Conservation (phyloP, 164 flowering plant species). For the Echeveria elegans region DNA sequence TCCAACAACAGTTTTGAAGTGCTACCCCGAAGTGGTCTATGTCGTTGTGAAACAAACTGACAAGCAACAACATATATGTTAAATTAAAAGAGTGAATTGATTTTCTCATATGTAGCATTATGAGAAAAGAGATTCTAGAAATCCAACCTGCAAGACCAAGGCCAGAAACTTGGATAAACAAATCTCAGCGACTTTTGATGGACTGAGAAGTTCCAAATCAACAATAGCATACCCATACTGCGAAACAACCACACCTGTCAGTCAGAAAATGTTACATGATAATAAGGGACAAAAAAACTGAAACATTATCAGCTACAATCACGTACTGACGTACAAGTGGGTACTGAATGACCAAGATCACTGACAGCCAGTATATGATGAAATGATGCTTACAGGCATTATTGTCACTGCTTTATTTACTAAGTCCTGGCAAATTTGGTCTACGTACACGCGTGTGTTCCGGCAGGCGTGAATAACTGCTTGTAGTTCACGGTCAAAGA, state of each 20-base stretch:
- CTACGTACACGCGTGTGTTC: slow-evolving; percentile 54
- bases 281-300: not conserved
- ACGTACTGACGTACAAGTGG: not conserved
- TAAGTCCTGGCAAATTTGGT: slow-evolving; percentile 39
- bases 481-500: slow-evolving; percentile 57
- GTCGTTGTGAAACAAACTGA: slow-evolving; percentile 84
- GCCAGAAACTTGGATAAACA: slow-evolving; percentile 60
- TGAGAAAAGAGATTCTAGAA: not conserved
- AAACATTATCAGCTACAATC: not conserved
- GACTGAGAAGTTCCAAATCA: slow-evolving; percentile 47
- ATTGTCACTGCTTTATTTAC: slow-evolving; percentile 47
- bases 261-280: not conserved
- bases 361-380: not conserved
- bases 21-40: slow-evolving; percentile 72
- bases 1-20: slow-evolving; percentile 50
- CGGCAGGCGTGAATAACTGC: slow-evolving; percentile 63
- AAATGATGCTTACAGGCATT: slow-evolving; percentile 41
- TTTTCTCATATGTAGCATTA: not conserved
- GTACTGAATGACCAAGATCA: not conserved
- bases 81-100: slow-evolving; percentile 12
- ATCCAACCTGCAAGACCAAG: slow-evolving; percentile 60
- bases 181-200: slow-evolving; percentile 44
- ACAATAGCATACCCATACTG: slow-evolving; percentile 86
- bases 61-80: slow-evolving; percentile 6
- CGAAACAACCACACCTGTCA: slow-evolving; percentile 6